Evolutionary conservation across 23 red algal genomes (phyloP).

Genomic region (Agarophyton chilense): DNA sequence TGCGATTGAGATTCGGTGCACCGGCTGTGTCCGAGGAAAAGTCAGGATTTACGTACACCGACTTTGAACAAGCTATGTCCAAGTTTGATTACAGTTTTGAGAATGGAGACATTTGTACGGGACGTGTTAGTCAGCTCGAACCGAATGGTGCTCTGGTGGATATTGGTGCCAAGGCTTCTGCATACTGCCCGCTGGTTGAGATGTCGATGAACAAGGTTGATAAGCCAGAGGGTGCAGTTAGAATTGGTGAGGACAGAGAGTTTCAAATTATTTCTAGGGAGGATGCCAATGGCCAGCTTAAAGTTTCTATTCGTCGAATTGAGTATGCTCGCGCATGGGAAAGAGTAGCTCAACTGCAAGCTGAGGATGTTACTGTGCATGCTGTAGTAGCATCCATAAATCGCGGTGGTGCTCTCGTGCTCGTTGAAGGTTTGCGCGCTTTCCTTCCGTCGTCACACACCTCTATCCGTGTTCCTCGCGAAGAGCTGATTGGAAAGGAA

Average conservation of each 20-base stretch:
- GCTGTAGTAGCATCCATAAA: constrained; percentile 81
- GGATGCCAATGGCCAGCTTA: constrained; percentile 91
- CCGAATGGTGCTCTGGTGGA: constrained; percentile 93
- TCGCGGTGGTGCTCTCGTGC: constrained; percentile 89
- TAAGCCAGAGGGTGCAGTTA: constrained; percentile 64
- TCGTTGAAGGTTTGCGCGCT: constrained; percentile 84
- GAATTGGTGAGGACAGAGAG: constrained; percentile 84
- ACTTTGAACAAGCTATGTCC: constrained; percentile 82
- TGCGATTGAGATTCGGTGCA: constrained; percentile 65
- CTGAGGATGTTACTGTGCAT: constrained; percentile 81
- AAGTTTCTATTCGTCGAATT: constrained; percentile 87
- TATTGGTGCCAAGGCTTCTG: constrained; percentile 97
- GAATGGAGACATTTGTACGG: constrained; percentile 71
- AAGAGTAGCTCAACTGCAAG: constrained; percentile 79
- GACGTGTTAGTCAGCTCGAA: constrained; percentile 81
- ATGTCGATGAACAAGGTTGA: constrained; percentile 76
- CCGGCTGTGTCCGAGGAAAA: constrained; percentile 19
- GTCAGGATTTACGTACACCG: constrained; percentile 76
- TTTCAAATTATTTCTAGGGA: constrained; percentile 88
- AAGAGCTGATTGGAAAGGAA: constrained; percentile 85
- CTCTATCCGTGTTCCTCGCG: constrained; percentile 49
- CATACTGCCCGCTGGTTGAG: constrained; percentile 80
- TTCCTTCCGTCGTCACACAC: constrained; percentile 93
- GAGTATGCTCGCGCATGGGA: constrained; percentile 88
- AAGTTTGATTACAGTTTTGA: constrained; percentile 79